Conservation (phyloP, 2,329 filamentous ascomycete genomes). For the Teratosphaeria viscida region DNA sequence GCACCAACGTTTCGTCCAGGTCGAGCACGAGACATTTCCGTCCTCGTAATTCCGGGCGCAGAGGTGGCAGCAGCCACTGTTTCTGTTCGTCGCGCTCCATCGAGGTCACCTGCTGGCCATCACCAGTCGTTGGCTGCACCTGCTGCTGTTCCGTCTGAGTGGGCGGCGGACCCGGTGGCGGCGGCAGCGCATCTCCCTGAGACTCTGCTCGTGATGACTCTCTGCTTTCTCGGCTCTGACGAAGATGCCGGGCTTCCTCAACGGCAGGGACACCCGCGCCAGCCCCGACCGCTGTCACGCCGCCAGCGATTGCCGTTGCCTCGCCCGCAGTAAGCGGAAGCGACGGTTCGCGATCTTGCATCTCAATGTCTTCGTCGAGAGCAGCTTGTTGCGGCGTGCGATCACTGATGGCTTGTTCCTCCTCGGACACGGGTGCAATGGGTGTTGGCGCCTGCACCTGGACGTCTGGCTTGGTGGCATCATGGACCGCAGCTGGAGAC, state of each 20-base stretch:
- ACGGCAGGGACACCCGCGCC: conserved; percentile 3
- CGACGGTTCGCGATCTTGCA: conserved; percentile 47
- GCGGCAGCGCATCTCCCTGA: conserved; percentile 39
- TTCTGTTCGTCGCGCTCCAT: conserved; percentile 40
- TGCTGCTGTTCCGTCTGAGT: conserved; percentile 8
- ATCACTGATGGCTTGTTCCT: conserved; percentile 35
- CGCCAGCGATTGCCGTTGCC: conserved; percentile 24
- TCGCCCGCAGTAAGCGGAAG: conserved; percentile 43
- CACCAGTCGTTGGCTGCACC: conserved; percentile 5
- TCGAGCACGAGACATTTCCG: conserved; percentile 93
- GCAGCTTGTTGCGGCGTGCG: conserved; percentile 38
- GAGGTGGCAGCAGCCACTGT: conserved; percentile 70
- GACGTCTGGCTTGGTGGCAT: conserved; percentile 23
- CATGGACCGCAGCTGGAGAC: not conserved
- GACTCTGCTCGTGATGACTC: conserved; percentile 15
- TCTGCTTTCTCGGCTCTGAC: conserved; percentile 6
- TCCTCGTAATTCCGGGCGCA: conserved; percentile 67
- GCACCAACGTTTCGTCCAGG: conserved; percentile 90
- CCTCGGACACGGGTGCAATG: conserved; percentile 25
- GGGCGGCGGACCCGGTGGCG: conserved; percentile 39
- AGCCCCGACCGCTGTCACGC: conserved; percentile 2
- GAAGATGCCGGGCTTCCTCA: conserved; percentile 7
- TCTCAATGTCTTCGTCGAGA: conserved; percentile 49
- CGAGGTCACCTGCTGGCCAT: conserved; percentile 18
- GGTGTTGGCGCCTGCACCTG: conserved; percentile 38